A percentile compares a stretch with the other conserved stretches of the same genome.
Conservation (phyloP, 177 flowering plant species). For the Telopea speciosissima region DNA sequence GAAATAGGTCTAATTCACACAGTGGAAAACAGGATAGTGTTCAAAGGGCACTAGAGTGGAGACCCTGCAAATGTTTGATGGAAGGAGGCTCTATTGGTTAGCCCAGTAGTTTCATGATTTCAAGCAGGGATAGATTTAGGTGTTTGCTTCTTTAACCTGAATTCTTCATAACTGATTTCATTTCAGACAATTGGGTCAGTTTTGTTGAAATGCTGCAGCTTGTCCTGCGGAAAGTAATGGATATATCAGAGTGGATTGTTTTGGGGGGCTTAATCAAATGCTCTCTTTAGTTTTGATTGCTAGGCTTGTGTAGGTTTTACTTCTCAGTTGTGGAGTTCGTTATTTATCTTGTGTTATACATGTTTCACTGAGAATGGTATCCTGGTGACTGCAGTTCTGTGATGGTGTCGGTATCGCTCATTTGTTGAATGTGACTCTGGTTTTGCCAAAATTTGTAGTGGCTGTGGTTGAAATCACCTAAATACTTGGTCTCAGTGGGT, state of each 20-base stretch:
- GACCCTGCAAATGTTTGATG: constrained; percentile 94
- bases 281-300: neutral
- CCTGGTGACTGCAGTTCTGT: constrained; percentile 55
- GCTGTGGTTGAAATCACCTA: constrained; percentile 21
- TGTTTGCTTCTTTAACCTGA: constrained; percentile 24
- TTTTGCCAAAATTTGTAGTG: constrained; percentile 89
- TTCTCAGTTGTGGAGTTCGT: neutral
- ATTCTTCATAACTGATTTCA: constrained; percentile 52
- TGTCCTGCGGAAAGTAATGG: constrained; percentile 72
- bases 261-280: constrained; percentile 99
- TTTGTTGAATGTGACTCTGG: constrained; percentile 83
- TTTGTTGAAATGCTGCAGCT: constrained; percentile 90
- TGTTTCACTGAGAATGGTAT: neutral
- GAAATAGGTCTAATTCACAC: constrained; percentile 4
- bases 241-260: constrained; percentile 92
- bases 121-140: neutral
- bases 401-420: constrained; percentile 98
- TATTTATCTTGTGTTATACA: neutral
- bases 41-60: constrained; percentile 60
- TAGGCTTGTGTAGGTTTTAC: neutral
- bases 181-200: constrained; percentile 78
- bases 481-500: neutral
- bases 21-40: constrained; percentile 39
- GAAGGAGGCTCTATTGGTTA: constrained; percentile 43
- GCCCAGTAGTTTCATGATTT: constrained; percentile 5